Evolutionary conservation across 75 land plant genomes (phyloP).

Genomic region (Gnetum montanum): DNA sequence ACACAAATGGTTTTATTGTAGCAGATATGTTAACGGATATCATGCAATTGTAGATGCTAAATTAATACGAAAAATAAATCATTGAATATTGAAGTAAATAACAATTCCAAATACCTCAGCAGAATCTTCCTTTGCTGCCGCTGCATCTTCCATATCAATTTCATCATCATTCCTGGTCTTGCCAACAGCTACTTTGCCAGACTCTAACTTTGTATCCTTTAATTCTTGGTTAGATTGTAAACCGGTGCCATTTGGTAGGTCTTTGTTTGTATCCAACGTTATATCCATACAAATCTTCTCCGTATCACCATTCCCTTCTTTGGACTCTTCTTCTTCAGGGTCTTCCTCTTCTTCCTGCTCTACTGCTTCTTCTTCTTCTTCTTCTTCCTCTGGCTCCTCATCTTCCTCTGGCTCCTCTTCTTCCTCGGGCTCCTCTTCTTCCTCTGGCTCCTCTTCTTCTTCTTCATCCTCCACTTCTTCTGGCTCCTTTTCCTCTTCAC

Average conservation of each 20-base stretch:
- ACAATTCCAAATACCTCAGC: too few species aligned
- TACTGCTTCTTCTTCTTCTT: background rate
- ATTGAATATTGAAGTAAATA: too few species aligned
- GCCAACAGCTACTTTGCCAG: too few species aligned
- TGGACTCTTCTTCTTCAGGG: background rate
- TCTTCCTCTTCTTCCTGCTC: background rate
- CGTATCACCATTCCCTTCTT: background rate
- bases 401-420: background rate
- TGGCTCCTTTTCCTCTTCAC: background rate
- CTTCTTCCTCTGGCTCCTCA: background rate
- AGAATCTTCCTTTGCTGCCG: too few species aligned
- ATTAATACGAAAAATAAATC: too few species aligned
- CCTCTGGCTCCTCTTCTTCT: too few species aligned
- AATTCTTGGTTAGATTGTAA: background rate
- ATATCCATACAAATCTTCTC: background rate
- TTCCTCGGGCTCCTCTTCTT: background rate
- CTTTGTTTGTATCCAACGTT: background rate
- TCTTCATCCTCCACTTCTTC: background rate
- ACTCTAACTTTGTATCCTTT: too few species aligned
- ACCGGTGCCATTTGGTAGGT: background rate
- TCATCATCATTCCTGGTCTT: slow-evolving; percentile 14
- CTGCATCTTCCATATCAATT: slow-evolving; percentile 15
- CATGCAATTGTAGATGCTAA: too few species aligned
- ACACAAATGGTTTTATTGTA: too few species aligned
- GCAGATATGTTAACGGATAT: too few species aligned